These are phyloP conservation scores for Zoysia pacifica DNA, from an alignment of 176 grass and related monocot genomes.

Conservation along the genomic window DNA sequence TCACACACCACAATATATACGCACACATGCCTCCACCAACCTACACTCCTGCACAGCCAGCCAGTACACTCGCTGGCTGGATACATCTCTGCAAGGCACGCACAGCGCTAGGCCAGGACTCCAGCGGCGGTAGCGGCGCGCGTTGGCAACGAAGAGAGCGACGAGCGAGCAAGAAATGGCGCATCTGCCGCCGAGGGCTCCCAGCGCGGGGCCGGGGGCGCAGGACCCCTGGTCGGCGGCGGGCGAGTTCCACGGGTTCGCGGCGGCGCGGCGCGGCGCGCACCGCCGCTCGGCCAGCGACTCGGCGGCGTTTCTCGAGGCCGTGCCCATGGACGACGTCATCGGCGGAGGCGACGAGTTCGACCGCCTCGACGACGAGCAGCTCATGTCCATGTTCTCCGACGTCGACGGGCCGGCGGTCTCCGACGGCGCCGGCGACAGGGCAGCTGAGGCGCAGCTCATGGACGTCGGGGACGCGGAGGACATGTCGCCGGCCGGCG, in stretches of 20 bases:
- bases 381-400: slow-evolving; percentile 99
- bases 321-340: slow-evolving; percentile 54
- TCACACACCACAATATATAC: background rate
- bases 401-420: slow-evolving; percentile 61
- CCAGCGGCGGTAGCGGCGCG: background rate
- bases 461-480: slow-evolving; percentile 52
- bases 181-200: slow-evolving; percentile 77
- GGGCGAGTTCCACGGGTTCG: slow-evolving; percentile 82
- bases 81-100: no score
- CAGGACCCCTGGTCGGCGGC: slow-evolving; percentile 42
- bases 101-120: background rate
- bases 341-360: slow-evolving; percentile 60
- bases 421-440: slow-evolving; percentile 36
- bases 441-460: slow-evolving; percentile 51
- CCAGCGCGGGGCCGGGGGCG: slow-evolving; percentile 39
- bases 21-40: background rate
- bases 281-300: slow-evolving; percentile 88
- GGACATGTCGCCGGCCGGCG: slow-evolving; percentile 29
- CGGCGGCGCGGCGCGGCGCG: slow-evolving; percentile 52
- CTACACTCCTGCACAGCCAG: no score
- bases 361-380: slow-evolving; percentile 90
- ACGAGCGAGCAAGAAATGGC: slow-evolving; percentile 39
- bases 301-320: slow-evolving; percentile 84
- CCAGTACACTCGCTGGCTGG: background rate
- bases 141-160: no score